Base-by-base conservation (phyloP, 2,329 filamentous ascomycete genomes). In the Rasamsonia emersonii region DNA sequence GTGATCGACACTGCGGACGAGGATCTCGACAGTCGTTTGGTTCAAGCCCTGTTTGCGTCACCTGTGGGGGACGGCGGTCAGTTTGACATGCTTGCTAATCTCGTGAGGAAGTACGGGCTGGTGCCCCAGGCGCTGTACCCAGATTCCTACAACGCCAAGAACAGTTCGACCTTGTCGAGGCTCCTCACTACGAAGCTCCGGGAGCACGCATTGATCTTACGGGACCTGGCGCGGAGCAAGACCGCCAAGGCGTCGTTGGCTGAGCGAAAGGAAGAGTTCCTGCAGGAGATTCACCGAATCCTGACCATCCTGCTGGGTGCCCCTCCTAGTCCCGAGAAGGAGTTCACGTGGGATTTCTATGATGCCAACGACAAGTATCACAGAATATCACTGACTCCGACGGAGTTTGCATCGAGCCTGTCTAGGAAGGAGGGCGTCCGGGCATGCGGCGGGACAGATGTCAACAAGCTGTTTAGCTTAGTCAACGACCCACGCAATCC, bases 1-100 rank as follows among this genome's bases (percentile, higher is more conserved):
- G 75, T 89, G 39, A 73, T 93, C 34, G 77, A 84, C 41, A 93
- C 86, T 0, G 71, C 75, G 0, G 64, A 67, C 31, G 71, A 86
- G 46, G 75, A 79, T 19, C 68, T 93, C 2, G 82, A 88, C 43
- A 71, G 77, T 14, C 66, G 86, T 7, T 61, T 93, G 3, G 70
- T 93, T 3, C 79, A 86, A 53, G 71, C 71, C 3, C 61, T 93
- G 3, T 64, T 89, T 17, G 61, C 64, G 0, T 69, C 73, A 14
- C 79, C 85, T 1, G 77, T 91, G 4, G 74, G 72, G 5, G 86
- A 93, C 51, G 86, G 86, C 17, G 86, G 86, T 0, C 85, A 93
- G 56, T 93, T 84, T 84, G 85, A 93, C 56, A 93, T 93, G 85
- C 80, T 86, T 2, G 81, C 77, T 43, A 93, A 93, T 49, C 65